Evolutionary conservation across 2,329 filamentous ascomycete species (phyloP).

Genomic region (Lasiodiplodia theobromae): DNA sequence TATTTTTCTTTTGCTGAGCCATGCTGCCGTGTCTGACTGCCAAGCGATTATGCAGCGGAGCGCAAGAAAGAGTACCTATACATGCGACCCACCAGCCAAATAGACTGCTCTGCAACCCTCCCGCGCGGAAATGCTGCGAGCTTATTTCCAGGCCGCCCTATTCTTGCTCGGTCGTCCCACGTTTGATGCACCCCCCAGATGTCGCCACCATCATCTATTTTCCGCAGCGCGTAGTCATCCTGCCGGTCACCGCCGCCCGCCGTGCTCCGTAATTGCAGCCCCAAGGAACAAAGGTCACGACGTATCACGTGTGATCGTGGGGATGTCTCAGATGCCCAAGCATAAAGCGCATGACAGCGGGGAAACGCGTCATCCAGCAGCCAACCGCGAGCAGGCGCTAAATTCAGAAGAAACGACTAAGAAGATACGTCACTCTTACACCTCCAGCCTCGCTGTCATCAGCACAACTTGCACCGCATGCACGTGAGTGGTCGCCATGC

Average conservation of each 20-base stretch:
- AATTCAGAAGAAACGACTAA: background rate
- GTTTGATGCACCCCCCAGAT: background rate
- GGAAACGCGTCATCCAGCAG: background rate
- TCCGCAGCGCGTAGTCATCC: background rate
- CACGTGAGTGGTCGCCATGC: constrained; percentile 10
- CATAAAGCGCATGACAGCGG: constrained; percentile 7
- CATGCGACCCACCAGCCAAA: constrained; percentile 1
- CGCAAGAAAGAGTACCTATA: constrained; percentile 13
- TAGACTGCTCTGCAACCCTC: background rate
- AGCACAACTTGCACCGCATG: background rate
- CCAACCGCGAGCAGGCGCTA: background rate
- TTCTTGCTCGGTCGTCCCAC: constrained; percentile 6
- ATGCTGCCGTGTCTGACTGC: constrained; percentile 1
- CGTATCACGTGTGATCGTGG: constrained; percentile 13
- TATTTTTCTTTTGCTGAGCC: constrained; percentile 5
- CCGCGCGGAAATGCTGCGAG: background rate
- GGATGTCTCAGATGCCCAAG: constrained; percentile 8
- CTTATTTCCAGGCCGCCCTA: background rate
- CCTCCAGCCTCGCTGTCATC: constrained; percentile 1
- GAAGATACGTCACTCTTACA: constrained; percentile 15
- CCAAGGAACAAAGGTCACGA: background rate
- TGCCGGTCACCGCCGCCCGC: constrained; percentile 6
- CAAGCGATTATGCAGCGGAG: background rate
- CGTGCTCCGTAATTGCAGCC: background rate
- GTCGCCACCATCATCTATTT: background rate